phyloP scores from a whole-genome alignment of 2,329 filamentous ascomycete species.

The Fusarium secorum region DNA sequence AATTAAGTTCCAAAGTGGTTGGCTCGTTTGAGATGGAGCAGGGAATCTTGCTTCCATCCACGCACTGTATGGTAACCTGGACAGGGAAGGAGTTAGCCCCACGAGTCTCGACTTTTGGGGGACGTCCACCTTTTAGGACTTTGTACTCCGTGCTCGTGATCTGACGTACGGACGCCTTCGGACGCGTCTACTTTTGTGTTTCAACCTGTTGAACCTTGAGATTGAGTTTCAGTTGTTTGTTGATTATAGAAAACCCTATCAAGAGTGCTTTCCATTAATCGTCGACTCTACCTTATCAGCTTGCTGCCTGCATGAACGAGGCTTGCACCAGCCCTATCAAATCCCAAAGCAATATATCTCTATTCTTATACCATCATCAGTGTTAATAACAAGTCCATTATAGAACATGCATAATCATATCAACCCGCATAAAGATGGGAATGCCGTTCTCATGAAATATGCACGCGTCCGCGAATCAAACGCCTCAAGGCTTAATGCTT shows the following conservation, averaged over 20 bases:
- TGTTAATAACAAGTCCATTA: neutral
- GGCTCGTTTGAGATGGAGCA: constrained; percentile 34
- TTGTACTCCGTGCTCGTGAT: constrained; percentile 33
- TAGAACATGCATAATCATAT: constrained; percentile 2
- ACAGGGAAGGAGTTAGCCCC: constrained; percentile 31
- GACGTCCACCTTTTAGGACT: constrained; percentile 12
- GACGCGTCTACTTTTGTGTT: constrained; percentile 13
- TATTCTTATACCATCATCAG: neutral
- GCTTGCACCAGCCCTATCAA: neutral
- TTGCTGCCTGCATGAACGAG: neutral
- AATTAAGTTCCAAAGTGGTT: constrained; percentile 28
- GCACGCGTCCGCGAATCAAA: constrained; percentile 1
- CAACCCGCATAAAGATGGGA: neutral
- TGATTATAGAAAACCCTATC: neutral
- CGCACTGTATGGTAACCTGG: constrained; percentile 28
- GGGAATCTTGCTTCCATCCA: constrained; percentile 7
- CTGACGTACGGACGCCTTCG: constrained; percentile 8
- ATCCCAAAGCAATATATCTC: too few species aligned
- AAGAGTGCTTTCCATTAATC: neutral
- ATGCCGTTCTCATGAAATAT: neutral
- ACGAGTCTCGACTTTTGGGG: constrained; percentile 17
- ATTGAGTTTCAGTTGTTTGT: neutral
- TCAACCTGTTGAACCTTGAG: neutral
- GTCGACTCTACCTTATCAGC: neutral
- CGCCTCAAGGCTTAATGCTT: neutral